Conservation (phyloP, 148 eudicot species). For the Chenopodium quinoa region DNA sequence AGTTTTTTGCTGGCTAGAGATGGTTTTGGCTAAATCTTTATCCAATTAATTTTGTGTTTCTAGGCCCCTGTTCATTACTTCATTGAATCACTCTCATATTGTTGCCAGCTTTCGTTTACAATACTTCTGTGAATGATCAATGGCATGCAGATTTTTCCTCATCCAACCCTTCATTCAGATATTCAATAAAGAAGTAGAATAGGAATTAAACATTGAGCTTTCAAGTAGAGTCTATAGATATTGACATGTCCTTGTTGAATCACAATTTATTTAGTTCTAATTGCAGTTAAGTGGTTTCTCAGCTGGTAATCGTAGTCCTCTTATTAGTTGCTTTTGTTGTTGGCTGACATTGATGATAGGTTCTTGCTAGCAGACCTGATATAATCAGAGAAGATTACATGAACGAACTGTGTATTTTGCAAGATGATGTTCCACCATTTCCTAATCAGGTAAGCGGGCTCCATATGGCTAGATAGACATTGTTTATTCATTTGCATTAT, state of each 20-base stretch:
- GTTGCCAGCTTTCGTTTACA: not conserved
- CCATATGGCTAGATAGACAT: conserved; percentile 2
- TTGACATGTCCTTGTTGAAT: not conserved
- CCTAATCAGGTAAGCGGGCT: conserved; percentile 68
- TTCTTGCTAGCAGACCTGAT: conserved; percentile 97
- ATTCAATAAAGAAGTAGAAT: not conserved
- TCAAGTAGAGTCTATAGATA: not conserved
- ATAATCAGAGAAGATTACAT: conserved; percentile 98
- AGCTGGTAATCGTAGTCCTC: conserved; percentile 5
- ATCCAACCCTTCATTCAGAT: not conserved
- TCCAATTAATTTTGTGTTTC: not conserved
- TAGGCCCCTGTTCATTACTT: not conserved
- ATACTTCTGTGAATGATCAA: not conserved
- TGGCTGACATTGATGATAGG: conserved; percentile 44
- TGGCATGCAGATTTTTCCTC: not conserved
- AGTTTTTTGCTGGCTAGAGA: not conserved
- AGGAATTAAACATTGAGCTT: not conserved
- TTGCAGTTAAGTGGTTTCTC: not conserved
- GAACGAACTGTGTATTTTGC: conserved; percentile 99
- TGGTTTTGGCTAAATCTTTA: not conserved
- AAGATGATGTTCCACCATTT: conserved; percentile 97
- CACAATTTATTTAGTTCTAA: not conserved
- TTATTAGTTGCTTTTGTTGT: conserved; percentile 13
- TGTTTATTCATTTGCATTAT: conserved; percentile 1
- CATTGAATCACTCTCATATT: not conserved